Base-by-base conservation (phyloP, 345 rosid genomes). In the Citrus hindsii region DNA sequence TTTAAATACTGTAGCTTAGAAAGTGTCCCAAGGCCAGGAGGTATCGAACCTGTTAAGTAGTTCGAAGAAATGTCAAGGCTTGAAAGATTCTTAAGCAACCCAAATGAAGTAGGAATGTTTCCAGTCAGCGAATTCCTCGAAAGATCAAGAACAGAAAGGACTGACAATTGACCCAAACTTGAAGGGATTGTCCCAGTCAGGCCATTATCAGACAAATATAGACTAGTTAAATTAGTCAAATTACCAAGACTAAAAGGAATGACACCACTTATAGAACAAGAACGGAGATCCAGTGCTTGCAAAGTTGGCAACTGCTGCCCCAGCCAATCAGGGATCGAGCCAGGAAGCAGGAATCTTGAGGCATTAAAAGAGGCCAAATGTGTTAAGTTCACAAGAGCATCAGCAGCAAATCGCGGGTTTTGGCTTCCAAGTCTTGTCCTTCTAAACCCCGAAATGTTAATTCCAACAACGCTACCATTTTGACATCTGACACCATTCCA, bases 241-340 rank as follows among this genome's bases (percentile, higher is more conserved):
- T 89, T 91, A 66, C 94, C 96, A 40, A 97, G 79, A 69, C 89
- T 88, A 6, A 69, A 53, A 53, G 99, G 99, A 80, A 97, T 74
- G 70, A 76, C 81, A 85, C 94, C 93, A 30, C 27, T 81, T 48
- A 94, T 78, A 67, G 82, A 85, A 67, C 98, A 92, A 73, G 91
- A 93, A 77, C 90, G 79, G 83, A 97, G 98, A 97, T 97, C 99
- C 85, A 97, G 86, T 67, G 88, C 89, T 84, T 87, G 89, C 74
- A 97, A 86, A 0, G 86, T 79, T 76, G 70, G 77, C 55, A 92
- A 79, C n/a, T 75, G 78, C 74, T 75, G 82, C 66, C 99, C 98
- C 69, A 97, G 89, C 93, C 89, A 92, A 71, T 84, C 91, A 13
- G 99, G 99, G 37, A 97, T 86, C 12, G 85, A 69, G 27, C 98